Conservation (phyloP, 345 rosid species). For the Brassica carinata region DNA sequence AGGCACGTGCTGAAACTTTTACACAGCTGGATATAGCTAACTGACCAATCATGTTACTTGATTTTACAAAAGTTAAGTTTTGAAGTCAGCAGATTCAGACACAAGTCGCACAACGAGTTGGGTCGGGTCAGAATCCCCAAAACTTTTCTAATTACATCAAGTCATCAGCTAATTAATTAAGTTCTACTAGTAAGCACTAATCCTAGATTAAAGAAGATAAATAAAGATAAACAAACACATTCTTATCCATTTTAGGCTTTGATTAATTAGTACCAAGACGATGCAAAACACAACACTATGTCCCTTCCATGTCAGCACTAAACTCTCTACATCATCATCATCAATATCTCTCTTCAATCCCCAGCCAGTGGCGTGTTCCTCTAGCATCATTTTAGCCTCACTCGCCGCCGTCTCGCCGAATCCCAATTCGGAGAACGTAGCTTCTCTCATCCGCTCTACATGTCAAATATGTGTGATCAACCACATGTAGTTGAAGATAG, state of each 20-base stretch:
- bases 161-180: not conserved
- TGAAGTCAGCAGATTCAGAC: conserved; percentile 27
- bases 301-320: conserved; percentile 93
- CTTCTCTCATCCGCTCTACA: conserved; percentile 70
- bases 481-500: conserved; percentile 84
- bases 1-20: conserved; percentile 27
- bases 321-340: conserved; percentile 39
- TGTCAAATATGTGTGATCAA: conserved; percentile 60
- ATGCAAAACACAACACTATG: conserved; percentile 90
- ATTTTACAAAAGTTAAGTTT: not conserved
- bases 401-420: conserved; percentile 56
- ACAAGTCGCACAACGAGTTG: conserved; percentile 9
- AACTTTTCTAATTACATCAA: not conserved
- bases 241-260: conserved; percentile 14
- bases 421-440: conserved; percentile 51
- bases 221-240: not conserved
- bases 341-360: conserved; percentile 83
- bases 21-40: conserved; percentile 31
- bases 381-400: conserved; percentile 80
- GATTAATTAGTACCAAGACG: conserved; percentile 57
- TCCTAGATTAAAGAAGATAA: not conserved
- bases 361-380: conserved; percentile 92
- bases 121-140: not conserved
- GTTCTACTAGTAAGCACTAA: not conserved
- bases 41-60: conserved; percentile 36